Base-by-base conservation (phyloP, 441 rosid species). In the Biscutella auriculata region DNA sequence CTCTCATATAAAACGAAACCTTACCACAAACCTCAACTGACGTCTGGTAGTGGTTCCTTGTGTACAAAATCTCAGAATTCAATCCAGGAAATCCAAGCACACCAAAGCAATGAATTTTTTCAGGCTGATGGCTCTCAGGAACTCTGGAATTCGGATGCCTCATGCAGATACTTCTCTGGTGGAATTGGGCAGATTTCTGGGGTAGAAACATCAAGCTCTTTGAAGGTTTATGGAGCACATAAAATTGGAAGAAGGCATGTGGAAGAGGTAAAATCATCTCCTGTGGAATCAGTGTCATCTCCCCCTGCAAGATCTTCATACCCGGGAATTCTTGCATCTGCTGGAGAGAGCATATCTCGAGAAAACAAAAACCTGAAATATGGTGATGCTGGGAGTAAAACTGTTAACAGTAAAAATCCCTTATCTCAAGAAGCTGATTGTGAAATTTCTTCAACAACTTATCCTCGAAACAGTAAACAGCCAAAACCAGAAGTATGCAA, bases 221-320 rank as follows among this genome's bases (percentile, higher is more conserved):
- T 87, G 43, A 84, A 79, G 75, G 76, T 84, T 58, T 77, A 81
- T 2, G 74, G 71, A 51, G 76, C 84, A 62, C 68, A 39, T 27
- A 83, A 79, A 78, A 70, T 48, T 16, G 76, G 65, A 42, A 48
- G 57, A 76, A 73, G 42, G 55, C 64, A 67, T 53, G 56, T 64
- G 37, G 80, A 76, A 53, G 82, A 76, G 57, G 73, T 70, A 54
- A 80, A 73, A 74, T 63, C 72, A 49, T 90, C 90, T 9, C 92
- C 90, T 4, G 78, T 72, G 33, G 96, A 78, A 71, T 87, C 96
- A 37, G 87, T 87, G 65, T 85, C 96, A 36, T 83, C 90, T 6
- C 82, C 83, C 55, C 96, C 87, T 29, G 57, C 66, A 70, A 85
- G 82, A 73, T 40, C 61, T 49, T 60, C 77, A 35, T 49, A 37